Conservation (phyloP, 1,139 yeast species). For the Blastobotrys ciferrii region DNA sequence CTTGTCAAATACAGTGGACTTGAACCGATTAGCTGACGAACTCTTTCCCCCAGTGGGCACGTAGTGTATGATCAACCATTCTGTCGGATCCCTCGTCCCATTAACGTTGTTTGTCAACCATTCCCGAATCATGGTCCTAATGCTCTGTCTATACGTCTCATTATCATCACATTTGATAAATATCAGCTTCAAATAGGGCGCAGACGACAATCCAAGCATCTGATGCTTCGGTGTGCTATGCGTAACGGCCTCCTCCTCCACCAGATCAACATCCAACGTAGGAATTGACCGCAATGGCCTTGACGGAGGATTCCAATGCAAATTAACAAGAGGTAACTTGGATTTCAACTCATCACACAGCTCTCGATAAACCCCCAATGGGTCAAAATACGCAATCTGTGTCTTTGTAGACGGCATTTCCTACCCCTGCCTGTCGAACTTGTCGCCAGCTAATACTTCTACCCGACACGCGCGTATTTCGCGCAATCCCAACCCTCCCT, state of each 20-base stretch:
- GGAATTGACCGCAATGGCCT: slow-evolving; percentile 69
- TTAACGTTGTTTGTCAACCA: slow-evolving; percentile 62
- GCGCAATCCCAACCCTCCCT: slow-evolving; percentile 13
- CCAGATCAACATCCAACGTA: slow-evolving; percentile 53
- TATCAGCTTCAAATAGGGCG: slow-evolving; percentile 66
- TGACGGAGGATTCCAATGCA: slow-evolving; percentile 71
- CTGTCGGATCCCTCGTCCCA: slow-evolving; percentile 47
- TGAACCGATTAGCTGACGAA: slow-evolving; percentile 44
- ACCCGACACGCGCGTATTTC: slow-evolving; percentile 14
- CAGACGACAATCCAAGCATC: slow-evolving; percentile 42
- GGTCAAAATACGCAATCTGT: slow-evolving; percentile 76
- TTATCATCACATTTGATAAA: slow-evolving; percentile 62
- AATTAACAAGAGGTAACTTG: slow-evolving; percentile 63
- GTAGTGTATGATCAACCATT: slow-evolving; percentile 65
- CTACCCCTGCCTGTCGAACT: background rate
- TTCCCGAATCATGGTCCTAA: slow-evolving; percentile 74
- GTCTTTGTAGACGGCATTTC: slow-evolving; percentile 28
- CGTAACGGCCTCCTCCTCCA: slow-evolving; percentile 57
- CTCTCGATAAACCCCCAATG: slow-evolving; percentile 63
- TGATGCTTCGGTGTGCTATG: slow-evolving; percentile 39
- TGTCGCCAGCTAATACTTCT: background rate
- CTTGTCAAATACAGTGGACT: slow-evolving; percentile 62
- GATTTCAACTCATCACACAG: slow-evolving; percentile 52
- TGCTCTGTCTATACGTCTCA: slow-evolving; percentile 75
- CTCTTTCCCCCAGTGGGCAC: slow-evolving; percentile 47